Base-by-base conservation (phyloP, 305 asterid genomes). In the Caryopteris hybrid region DNA sequence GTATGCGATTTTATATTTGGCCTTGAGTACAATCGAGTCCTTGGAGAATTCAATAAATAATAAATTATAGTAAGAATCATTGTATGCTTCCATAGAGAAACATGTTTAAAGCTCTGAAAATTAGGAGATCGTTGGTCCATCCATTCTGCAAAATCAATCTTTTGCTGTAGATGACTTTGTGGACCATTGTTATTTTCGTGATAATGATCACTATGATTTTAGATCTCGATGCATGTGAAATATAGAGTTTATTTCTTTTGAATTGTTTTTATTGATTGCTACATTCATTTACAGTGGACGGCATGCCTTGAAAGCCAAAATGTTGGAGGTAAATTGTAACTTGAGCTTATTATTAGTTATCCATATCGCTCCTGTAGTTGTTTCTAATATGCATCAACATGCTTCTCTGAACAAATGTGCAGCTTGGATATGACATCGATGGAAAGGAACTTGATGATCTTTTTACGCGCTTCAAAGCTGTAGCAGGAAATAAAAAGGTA, bases 401-500 rank as follows among this genome's bases (percentile, higher is more conserved):
- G 64, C 61, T 23, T 71, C 61, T 56, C 67, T 41, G n/a, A 63
- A 23, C 55, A 52, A 64, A 51, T 76, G 59, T 70, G 59, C 86
- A 93, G 99, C 97, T 93, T 80, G 99, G 99, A 61, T 90, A 80
- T 41, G 97, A 87, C 77, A 80, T 93, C 73, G 89, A 87, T 71
- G 94, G 89, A 39, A 78, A 85, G 78, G 88, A 84, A 79, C 92
- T 93, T 70, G 96, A 90, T 59, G 95, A 85, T 81, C 95, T 93
- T 46, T 93, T 93, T 74, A 53, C 87, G 79, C 97, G 96, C 56
- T 93, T 87, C 82, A 93, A 93, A 84, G 79, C 82, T 72, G 92
- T 90, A 17, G 99, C 99, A n/a, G 97, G 90, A 79, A 90, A 80
- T 76, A 93, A 93, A 82, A 93, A 93, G 97, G 97, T 93, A 75